Percentiles rank a stretch among this genome's conserved stretches.
phyloP scores from a whole-genome alignment of 2,329 filamentous ascomycete species.

The Fusarium solani-melongenae region DNA sequence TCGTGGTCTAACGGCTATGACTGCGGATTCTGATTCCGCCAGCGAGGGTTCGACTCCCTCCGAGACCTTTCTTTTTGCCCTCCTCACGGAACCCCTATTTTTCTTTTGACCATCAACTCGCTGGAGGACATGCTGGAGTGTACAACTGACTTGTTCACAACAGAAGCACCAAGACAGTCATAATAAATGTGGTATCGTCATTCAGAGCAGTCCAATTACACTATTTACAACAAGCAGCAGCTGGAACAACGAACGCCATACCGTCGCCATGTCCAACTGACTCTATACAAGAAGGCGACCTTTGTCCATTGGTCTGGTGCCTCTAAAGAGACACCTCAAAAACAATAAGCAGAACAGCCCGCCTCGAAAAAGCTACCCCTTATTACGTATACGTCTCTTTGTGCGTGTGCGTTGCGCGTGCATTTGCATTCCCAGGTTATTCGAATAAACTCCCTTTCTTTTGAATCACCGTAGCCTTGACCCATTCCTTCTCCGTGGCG shows the following conservation, averaged over 20 bases:
- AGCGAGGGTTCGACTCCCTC: conserved; percentile 15
- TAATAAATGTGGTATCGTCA: not conserved
- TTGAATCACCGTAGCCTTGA: conserved; percentile 31
- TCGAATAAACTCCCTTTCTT: conserved; percentile 36
- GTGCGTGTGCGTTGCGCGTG: conserved; percentile 20
- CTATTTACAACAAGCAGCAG: conserved; percentile 34
- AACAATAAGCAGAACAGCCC: conserved; percentile 33
- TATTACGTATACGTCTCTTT: conserved; percentile 41
- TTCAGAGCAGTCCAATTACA: conserved; percentile 25
- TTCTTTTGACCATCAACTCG: not conserved
- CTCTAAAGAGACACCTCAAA: conserved; percentile 14
- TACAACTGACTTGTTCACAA: not conserved
- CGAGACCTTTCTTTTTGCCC: conserved; percentile 4
- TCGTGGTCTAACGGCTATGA: conserved; percentile 15
- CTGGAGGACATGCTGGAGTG: not conserved
- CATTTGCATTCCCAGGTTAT: conserved; percentile 22
- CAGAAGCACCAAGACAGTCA: not conserved
- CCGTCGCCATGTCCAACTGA: conserved; percentile 31
- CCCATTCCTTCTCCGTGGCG: conserved; percentile 23
- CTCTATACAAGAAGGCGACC: conserved; percentile 38
- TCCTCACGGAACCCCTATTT: not conserved
- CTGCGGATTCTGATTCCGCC: conserved; percentile 21
- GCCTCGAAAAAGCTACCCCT: conserved; percentile 29
- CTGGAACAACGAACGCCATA: conserved; percentile 37
- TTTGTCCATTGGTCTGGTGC: conserved; percentile 8